Evolutionary conservation across 2,329 filamentous ascomycete genomes (phyloP).

Genomic region (Xylaria sp.): DNA sequence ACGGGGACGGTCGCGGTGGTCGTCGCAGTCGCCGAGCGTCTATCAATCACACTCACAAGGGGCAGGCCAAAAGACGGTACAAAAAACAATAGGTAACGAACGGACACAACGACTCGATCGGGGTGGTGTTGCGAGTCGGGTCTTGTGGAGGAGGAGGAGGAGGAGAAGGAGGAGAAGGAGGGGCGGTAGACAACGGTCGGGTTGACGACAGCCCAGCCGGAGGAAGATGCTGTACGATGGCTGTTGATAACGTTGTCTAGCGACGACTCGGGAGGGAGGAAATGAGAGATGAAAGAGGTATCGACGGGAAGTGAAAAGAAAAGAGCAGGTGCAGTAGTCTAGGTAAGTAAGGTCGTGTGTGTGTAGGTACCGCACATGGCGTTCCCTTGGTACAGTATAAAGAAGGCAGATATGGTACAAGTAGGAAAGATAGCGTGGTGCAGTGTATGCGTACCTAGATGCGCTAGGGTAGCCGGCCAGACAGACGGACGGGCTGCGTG

Average conservation of each 20-base stretch:
- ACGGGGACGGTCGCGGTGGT: constrained; percentile 20
- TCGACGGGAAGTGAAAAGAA: constrained; percentile 32
- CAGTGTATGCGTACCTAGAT: not conserved
- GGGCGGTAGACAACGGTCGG: constrained; percentile 44
- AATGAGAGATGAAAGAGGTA: constrained; percentile 33
- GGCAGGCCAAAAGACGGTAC: constrained; percentile 38
- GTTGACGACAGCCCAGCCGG: constrained; percentile 35
- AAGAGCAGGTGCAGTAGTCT: constrained; percentile 34
- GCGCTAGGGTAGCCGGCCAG: not conserved
- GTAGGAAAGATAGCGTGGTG: constrained; percentile 15
- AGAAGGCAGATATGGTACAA: constrained; percentile 19
- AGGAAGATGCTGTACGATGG: constrained; percentile 41
- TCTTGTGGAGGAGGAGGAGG: constrained; percentile 33
- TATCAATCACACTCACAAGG: constrained; percentile 29
- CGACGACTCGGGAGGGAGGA: constrained; percentile 39
- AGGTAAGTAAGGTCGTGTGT: constrained; percentile 24
- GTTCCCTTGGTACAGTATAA: constrained; percentile 10
- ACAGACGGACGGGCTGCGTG: not conserved
- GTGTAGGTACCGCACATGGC: constrained; percentile 21
- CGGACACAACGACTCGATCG: constrained; percentile 46
- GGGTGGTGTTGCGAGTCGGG: constrained; percentile 35
- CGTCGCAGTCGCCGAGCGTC: constrained; percentile 27
- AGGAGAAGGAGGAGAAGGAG: constrained; percentile 21
- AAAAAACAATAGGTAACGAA: constrained; percentile 43
- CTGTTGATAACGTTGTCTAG: constrained; percentile 37